Base-by-base conservation (phyloP, 2,329 filamentous ascomycete genomes). In the Botrytis deweyae region DNA sequence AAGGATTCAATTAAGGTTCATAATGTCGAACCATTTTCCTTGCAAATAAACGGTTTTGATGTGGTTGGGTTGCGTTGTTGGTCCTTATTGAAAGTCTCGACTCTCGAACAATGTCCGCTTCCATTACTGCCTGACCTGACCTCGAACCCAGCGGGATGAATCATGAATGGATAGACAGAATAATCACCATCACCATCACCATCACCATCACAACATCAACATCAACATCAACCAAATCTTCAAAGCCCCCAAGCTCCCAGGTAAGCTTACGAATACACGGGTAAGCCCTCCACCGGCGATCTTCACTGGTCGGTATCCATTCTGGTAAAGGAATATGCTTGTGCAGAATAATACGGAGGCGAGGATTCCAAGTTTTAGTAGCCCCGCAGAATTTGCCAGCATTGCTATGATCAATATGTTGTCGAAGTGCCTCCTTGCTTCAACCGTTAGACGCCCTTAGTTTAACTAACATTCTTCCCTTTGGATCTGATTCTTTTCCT, bases 341-440 rank as follows among this genome's bases (percentile, higher is more conserved):
- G 52, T 29, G n/a, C n/a, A 58, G 14, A 58, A n/a, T 18, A 58
- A 58, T 33, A 58, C 52, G 52, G 52, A 58, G 52, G n/a, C 14
- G 52, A 58, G n/a, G 52, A 3, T 58, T 58, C 52, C 52, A 58
- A 33, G 52, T 58, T 58, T 65, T 22, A 33, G 63, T 25, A 29
- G 63, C 63, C 42, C 63, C 63, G 42, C 42, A 46, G n/a, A 49
- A 46, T 16, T 33, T 65, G 42, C 40, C 42, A 66, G 63, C 63
- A 66, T 66, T 12, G 63, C 63, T 66, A 49, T 36, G 63, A 49
- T 66, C 63, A 66, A 65, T 36, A 14, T 49, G 63, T 42, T 58
- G 7, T 58, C 52, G 52, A 58, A 29, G 52, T 46, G 63, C 29
- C 42, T 66, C 36, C 63, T 46, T 33, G 20, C 63, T 65, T 46